These are phyloP conservation scores for Raphidocelis subcapitata DNA, from an alignment of 139 green algal species.

Conservation along the genomic window DNA sequence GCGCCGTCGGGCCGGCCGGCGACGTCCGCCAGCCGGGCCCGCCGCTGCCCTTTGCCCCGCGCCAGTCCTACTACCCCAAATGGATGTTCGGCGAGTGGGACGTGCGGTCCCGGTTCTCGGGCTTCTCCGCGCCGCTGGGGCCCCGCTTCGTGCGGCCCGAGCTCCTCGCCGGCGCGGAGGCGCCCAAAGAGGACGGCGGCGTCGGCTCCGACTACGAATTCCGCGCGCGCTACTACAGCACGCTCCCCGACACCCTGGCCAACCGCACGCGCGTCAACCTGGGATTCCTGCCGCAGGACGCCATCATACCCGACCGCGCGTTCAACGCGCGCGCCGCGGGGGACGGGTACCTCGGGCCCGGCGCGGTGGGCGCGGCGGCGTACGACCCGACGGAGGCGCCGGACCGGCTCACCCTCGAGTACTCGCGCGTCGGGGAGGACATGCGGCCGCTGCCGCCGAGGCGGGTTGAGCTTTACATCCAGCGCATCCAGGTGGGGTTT, in stretches of 20 bases:
- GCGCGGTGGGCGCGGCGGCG: conserved; percentile 16
- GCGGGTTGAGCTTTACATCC: conserved; percentile 36
- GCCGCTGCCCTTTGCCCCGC: conserved; percentile 14
- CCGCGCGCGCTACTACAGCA: conserved; percentile 32
- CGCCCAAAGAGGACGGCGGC: neutral
- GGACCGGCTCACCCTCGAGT: conserved; percentile 26
- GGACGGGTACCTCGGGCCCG: conserved; percentile 25
- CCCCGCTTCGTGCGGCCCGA: conserved; percentile 8
- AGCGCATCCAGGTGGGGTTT: conserved; percentile 14
- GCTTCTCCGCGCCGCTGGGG: conserved; percentile 19
- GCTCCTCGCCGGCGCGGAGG: conserved; percentile 24
- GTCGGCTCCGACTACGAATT: conserved; percentile 1
- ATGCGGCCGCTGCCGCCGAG: conserved; percentile 27
- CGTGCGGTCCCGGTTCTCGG: conserved; percentile 5
- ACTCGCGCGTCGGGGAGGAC: conserved; percentile 18
- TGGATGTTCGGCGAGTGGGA: conserved; percentile 44
- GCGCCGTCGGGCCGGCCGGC: too few relatives aligned
- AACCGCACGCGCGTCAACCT: conserved; percentile 36
- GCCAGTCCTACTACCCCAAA: conserved; percentile 27
- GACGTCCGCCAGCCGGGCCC: too few relatives aligned
- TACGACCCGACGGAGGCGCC: conserved; percentile 31
- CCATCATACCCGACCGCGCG: conserved; percentile 29
- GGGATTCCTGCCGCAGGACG: conserved; percentile 26
- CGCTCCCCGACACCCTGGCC: conserved; percentile 33
- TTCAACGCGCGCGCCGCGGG: conserved; percentile 26